Conservation (phyloP, 768 basidiomycete genomes). For the Mycena capillaripes region DNA sequence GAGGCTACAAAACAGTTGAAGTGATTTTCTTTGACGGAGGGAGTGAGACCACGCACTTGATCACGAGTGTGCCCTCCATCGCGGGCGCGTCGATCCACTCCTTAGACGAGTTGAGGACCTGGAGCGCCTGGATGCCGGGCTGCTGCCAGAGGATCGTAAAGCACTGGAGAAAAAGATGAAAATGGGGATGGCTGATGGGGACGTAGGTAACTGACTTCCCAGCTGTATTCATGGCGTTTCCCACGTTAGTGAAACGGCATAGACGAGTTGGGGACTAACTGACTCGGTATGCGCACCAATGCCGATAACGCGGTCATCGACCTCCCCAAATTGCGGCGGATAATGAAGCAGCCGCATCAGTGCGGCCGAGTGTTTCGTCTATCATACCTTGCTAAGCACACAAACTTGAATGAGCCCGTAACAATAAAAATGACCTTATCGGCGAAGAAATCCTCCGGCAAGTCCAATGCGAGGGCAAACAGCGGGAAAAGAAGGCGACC, state of each 20-base stretch:
- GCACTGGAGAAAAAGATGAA: slow-evolving; percentile 60
- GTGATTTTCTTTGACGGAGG: neutral
- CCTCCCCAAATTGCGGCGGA: slow-evolving; percentile 74
- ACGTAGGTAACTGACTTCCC: slow-evolving; percentile 51
- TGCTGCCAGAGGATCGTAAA: slow-evolving; percentile 93
- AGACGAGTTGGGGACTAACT: slow-evolving; percentile 37
- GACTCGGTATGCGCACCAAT: slow-evolving; percentile 89
- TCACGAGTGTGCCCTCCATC: slow-evolving; percentile 85
- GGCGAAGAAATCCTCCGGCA: slow-evolving; percentile 73
- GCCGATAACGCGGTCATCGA: slow-evolving; percentile 80
- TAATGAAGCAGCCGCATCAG: slow-evolving; percentile 81
- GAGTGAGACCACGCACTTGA: slow-evolving; percentile 70
- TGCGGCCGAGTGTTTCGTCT: slow-evolving; percentile 73
- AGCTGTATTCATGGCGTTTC: slow-evolving; percentile 46
- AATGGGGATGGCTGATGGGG: neutral
- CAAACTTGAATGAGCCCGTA: neutral
- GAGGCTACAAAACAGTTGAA: slow-evolving; percentile 56
- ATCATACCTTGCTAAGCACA: neutral
- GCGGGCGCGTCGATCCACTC: slow-evolving; percentile 89
- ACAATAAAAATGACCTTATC: slow-evolving; percentile 65
- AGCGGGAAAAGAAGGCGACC: slow-evolving; percentile 69
- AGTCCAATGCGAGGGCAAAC: slow-evolving; percentile 76
- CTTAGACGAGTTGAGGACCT: slow-evolving; percentile 83
- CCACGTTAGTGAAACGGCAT: neutral
- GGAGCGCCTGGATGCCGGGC: slow-evolving; percentile 78